Evolutionary conservation across 805 yeast species (phyloP).

Genomic region (Candida namnaoensis): DNA sequence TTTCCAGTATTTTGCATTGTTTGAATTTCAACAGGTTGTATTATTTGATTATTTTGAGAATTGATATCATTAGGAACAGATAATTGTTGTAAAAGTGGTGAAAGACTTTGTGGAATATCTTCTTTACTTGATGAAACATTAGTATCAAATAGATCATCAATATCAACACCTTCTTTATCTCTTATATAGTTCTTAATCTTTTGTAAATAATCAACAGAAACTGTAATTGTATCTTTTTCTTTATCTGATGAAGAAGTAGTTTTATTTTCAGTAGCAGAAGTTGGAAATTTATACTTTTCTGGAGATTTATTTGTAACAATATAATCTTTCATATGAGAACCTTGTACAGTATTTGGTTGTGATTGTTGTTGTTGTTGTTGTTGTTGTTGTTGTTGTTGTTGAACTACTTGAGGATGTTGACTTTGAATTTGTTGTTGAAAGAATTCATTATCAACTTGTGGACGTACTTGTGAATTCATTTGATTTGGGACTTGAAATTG

Average conservation of each 20-base stretch:
- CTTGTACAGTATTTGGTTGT: neutral
- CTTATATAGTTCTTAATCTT: slow-evolving; percentile 13
- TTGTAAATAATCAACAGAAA: slow-evolving; percentile 18
- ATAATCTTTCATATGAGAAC: slow-evolving; percentile 24
- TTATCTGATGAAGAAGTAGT: neutral
- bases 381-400: neutral
- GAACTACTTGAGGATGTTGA: neutral
- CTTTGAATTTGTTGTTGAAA: slow-evolving; percentile 4
- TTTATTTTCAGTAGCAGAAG: neutral
- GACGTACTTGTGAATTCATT: too few relatives aligned
- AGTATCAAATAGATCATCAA: slow-evolving; percentile 8
- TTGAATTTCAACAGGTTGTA: too few relatives aligned
- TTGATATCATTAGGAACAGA: too few relatives aligned
- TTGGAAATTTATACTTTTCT: slow-evolving; percentile 44
- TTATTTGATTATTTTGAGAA: too few relatives aligned
- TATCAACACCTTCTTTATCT: slow-evolving; percentile 12
- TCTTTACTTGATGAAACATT: neutral
- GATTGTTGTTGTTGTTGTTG: neutral
- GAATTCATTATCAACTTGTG: neutral
- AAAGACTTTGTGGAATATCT: neutral
- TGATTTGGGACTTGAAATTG: neutral
- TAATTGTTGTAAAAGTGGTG: neutral
- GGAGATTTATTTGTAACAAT: slow-evolving; percentile 38
- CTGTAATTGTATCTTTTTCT: slow-evolving; percentile 11
- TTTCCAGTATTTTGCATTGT: too few relatives aligned